Evolutionary conservation across 768 basidiomycete species (phyloP), one percentile per base, ranked within the genome.

Genomic region (Mycena indigotica): DNA sequence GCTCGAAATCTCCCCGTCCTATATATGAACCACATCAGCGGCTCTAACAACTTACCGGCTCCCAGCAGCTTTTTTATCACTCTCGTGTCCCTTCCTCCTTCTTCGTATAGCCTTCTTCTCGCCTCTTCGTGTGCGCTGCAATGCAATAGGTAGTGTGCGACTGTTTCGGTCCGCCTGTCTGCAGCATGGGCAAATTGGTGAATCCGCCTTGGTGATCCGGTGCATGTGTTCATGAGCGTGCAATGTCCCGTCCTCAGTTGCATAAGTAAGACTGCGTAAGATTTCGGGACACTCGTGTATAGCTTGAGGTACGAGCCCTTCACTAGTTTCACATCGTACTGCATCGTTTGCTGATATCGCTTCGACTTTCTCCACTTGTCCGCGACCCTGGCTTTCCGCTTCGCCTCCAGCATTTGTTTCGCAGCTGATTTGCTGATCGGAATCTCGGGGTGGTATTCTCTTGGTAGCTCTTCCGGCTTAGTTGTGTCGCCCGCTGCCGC

Each of bases 221-320:
- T 66, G 53, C 2, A 67, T 53, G 56, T 66, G 53, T 29, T 48
- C 17, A 61, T 64, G 29, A 67, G 66, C 3, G 62, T 24, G 48
- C 55, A 39, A 49, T 67, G 66, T n/a, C 56, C 55, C 3, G 66
- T 61, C 12, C 56, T 57, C 10, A 67, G 56, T 49, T 75, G 73
- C 24, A 69, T 56, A 6, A 74, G 60, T 1, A 70, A 12, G 10
- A 56, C 48, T 16, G 64, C 58, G 17, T 67, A 62, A 16, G 46
- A 28, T 4, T 64, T 46, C 0, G 65, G 64, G 8, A 68, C 32
- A 19, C 29, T 24, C 1, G 41, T 40, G 23, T 40, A 24, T 3
- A 46, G 3, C 0, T 0, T n/a, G 21, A 57, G 17, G 41, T 30
- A 57, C 8, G 39, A 23, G 2, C 50, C 41, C 4, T 30, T 32